phyloP scores from a whole-genome alignment of 768 basidiomycete genomes.

The Kwoniella dendrophila region DNA sequence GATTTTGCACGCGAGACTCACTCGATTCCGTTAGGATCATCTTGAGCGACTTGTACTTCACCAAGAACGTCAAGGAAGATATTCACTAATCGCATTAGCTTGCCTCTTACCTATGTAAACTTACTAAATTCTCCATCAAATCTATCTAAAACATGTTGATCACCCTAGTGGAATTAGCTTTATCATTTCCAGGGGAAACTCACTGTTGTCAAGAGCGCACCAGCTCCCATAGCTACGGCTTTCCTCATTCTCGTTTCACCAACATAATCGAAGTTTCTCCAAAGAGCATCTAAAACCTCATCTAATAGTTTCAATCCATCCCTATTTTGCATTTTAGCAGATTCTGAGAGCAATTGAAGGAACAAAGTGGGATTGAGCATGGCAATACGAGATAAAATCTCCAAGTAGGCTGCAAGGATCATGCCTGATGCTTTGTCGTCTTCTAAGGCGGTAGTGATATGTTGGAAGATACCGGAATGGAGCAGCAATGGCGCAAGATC shows the following conservation, averaged over 20 bases:
- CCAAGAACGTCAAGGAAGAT: slow-evolving; percentile 54
- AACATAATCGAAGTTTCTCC: slow-evolving; percentile 55
- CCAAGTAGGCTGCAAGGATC: slow-evolving; percentile 50
- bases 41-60: slow-evolving; percentile 42
- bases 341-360: slow-evolving; percentile 43
- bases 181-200: slow-evolving; percentile 11
- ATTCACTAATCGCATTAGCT: slow-evolving; percentile 42
- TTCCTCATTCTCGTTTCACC: slow-evolving; percentile 49
- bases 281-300: slow-evolving; percentile 51
- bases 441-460: slow-evolving; percentile 48
- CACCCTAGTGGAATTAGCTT: slow-evolving; percentile 37
- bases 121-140: slow-evolving; percentile 54
- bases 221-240: slow-evolving; percentile 54
- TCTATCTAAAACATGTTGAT: slow-evolving; percentile 46
- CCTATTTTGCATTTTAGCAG: slow-evolving; percentile 30
- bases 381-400: slow-evolving; percentile 47
- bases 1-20: too few species aligned
- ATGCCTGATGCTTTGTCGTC: slow-evolving; percentile 53
- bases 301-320: slow-evolving; percentile 46
- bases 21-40: slow-evolving; percentile 34
- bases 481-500: slow-evolving; percentile 40
- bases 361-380: slow-evolving; percentile 43
- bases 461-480: slow-evolving; percentile 46
- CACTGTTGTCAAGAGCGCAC: slow-evolving; percentile 45
- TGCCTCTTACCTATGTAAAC: slow-evolving; percentile 3